Base-by-base conservation (phyloP, 345 rosid species). In the Rhodamnia rubescens region DNA sequence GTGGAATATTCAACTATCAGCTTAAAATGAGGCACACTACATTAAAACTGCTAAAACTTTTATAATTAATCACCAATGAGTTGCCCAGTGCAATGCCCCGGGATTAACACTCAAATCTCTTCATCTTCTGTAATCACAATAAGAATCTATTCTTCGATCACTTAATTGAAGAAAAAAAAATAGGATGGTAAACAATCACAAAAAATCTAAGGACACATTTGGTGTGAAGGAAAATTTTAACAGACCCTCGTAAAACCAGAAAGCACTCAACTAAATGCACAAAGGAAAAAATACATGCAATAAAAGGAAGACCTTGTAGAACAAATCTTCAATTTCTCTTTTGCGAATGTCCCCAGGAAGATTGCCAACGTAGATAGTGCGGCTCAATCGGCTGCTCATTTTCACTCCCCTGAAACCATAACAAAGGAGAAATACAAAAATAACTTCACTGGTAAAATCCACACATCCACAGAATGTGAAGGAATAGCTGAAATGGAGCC, bases 271-370 rank as follows among this genome's bases (percentile, higher is more conserved):
- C 54, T 0, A 52, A 15, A 81, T 81, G 56, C 51, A 26, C 0
- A 36, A 81, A 81, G 13, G 7, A 51, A 52, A 81, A 81, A 13
- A 18, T 29, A 32, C 4, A 82, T 29, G 84, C 42, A 44, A 21
- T n/a, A 47, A 74, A 52, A 29, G 80, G 4, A 22, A 49, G 83
- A 97, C 99, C 97, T 97, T 97, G 90, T 89, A 91, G 87, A 97
- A 97, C 86, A 97, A 91, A 91, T 97, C 99, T 87, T 96, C 98
- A 8, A 97, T 94, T 88, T 96, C 99, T 84, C 95, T 88, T 92
- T 92, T 89, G 56, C 99, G 95, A 85, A 93, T 93, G 88, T 97
- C 99, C 7, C 98, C 99, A n/a, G 99, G 99, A 18, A 97, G 94
- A 87, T 97, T 97, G 21, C 99, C 99, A 7, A 96, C 99, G 84